These are phyloP conservation scores for Cyclotella sp. DNA, from an alignment of 108 stramenopile genomes.

Conservation along the genomic window DNA sequence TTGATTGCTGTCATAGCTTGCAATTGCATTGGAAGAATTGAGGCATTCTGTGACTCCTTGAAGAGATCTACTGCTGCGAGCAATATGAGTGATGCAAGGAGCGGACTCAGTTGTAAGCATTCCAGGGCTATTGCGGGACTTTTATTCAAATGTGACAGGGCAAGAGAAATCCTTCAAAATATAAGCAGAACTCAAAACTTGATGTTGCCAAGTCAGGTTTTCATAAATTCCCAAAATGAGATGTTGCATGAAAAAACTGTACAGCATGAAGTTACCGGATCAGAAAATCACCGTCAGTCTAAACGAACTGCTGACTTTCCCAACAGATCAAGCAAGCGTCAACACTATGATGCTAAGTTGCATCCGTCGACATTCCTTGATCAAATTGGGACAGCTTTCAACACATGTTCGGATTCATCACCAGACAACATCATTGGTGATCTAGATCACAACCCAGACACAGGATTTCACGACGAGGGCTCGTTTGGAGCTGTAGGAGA, in stretches of 20 bases:
- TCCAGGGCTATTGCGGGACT: constrained; percentile 33
- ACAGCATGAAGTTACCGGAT: too few species aligned
- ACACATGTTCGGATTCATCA: background rate
- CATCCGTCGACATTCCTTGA: background rate
- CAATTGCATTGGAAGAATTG: constrained; percentile 30
- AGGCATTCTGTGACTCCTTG: constrained; percentile 23
- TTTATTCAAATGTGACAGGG: constrained; percentile 22
- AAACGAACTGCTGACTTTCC: background rate
- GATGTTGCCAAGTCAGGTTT: background rate
- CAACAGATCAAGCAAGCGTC: background rate
- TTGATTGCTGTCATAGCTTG: constrained; percentile 31
- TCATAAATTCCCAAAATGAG: too few species aligned
- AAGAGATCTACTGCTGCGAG: background rate
- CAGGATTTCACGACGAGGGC: background rate
- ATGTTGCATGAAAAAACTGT: too few species aligned
- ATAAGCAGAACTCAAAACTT: constrained; percentile 39
- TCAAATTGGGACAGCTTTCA: background rate
- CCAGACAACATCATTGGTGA: background rate
- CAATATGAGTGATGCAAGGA: background rate
- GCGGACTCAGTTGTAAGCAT: constrained; percentile 25
- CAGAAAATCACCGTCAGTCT: background rate
- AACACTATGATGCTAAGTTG: background rate
- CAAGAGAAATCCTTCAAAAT: constrained; percentile 33
- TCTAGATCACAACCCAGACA: background rate
- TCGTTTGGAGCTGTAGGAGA: constrained; percentile 17